phyloP scores from a whole-genome alignment of 805 yeast genomes.

The Ogataea allantospora region DNA sequence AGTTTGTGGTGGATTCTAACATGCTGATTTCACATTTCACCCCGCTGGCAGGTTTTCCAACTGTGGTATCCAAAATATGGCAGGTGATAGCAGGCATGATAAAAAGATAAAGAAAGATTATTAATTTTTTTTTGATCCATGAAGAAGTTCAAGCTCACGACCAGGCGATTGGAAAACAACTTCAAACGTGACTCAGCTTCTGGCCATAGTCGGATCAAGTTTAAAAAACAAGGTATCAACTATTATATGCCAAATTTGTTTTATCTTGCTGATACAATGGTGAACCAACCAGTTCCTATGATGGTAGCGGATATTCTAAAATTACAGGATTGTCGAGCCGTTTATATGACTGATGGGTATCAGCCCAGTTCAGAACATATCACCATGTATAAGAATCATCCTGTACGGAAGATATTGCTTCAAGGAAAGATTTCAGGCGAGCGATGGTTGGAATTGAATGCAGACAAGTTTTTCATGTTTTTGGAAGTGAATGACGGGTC shows the following conservation, averaged over 20 bases:
- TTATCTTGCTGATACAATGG: conserved; percentile 32
- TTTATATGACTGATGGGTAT: conserved; percentile 31
- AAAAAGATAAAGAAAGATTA: not conserved
- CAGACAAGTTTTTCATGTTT: conserved; percentile 18
- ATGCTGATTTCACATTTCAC: conserved; percentile 65
- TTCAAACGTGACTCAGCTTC: conserved; percentile 9
- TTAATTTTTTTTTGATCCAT: not conserved
- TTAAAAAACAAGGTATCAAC: conserved; percentile 24
- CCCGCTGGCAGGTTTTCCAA: conserved; percentile 77
- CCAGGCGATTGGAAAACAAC: not conserved
- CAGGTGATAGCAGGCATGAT: conserved; percentile 67
- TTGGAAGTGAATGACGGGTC: conserved; percentile 34
- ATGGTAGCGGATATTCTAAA: conserved; percentile 31
- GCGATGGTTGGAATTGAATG: conserved; percentile 21
- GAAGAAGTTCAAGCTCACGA: not conserved
- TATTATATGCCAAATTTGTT: conserved; percentile 38
- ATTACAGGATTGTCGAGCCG: conserved; percentile 18
- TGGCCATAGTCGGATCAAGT: conserved; percentile 27
- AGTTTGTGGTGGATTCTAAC: conserved; percentile 23
- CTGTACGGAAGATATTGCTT: conserved; percentile 36
- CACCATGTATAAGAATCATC: conserved; percentile 42
- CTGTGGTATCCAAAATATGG: conserved; percentile 81
- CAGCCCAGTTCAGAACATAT: conserved; percentile 18
- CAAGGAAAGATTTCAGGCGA: conserved; percentile 39
- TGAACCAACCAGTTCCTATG: conserved; percentile 30